Percentiles rank a stretch among this genome's conserved stretches.
Evolutionary conservation across 768 basidiomycete species (phyloP).

Genomic region (Auricularia auricula-judae): DNA sequence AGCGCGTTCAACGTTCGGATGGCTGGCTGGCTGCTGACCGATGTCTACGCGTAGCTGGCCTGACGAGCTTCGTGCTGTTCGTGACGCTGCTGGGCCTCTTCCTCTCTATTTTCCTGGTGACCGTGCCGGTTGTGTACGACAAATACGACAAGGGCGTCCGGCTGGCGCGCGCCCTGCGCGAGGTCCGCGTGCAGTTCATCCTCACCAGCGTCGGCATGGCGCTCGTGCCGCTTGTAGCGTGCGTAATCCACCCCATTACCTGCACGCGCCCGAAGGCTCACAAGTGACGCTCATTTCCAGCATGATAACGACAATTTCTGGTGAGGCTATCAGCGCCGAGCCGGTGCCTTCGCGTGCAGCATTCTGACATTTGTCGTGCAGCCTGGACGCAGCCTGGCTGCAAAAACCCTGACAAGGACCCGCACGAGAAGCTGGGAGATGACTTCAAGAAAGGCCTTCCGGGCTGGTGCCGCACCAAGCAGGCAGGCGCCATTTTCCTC

Average conservation of each 20-base stretch:
- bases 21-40: neutral
- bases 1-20: conserved; percentile 1
- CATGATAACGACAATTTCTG: conserved; percentile 15
- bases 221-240: conserved; percentile 68
- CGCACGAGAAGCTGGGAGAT: conserved; percentile 54
- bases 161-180: conserved; percentile 70
- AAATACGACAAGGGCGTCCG: conserved; percentile 75
- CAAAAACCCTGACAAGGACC: conserved; percentile 75
- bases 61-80: conserved; percentile 79
- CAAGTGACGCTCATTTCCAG: conserved; percentile 5
- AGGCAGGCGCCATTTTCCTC: conserved; percentile 80
- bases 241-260: conserved; percentile 22
- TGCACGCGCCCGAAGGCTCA: conserved; percentile 3
- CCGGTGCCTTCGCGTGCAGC: conserved; percentile 28
- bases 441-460: conserved; percentile 57
- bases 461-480: conserved; percentile 89
- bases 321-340: neutral
- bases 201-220: conserved; percentile 59
- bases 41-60: conserved; percentile 48
- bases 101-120: conserved; percentile 60
- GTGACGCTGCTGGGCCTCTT: conserved; percentile 61
- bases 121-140: conserved; percentile 71
- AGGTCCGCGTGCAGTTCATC: conserved; percentile 76
- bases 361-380: conserved; percentile 52
- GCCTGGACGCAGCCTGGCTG: conserved; percentile 87